phyloP scores from a whole-genome alignment of 805 yeast genomes.

The Metschnikowia cubensis region DNA sequence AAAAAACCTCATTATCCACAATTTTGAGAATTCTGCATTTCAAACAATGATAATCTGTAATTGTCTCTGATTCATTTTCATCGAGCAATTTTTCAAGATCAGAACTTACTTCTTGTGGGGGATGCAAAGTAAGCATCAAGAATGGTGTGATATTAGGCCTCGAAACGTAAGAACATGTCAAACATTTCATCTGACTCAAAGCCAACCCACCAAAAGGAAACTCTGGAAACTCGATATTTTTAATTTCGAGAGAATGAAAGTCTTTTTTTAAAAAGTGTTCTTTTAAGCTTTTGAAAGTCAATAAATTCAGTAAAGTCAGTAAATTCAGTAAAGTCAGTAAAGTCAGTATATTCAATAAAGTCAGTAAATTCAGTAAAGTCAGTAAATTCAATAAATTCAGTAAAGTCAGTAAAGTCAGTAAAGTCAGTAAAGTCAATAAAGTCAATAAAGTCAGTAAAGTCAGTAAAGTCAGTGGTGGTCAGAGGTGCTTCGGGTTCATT shows the following conservation, averaged over 20 bases:
- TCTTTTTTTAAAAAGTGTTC: conserved; percentile 5
- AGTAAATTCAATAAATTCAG: too few relatives aligned
- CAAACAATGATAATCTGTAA: conserved; percentile 77
- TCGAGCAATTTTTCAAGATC: conserved; percentile 52
- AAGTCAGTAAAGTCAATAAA: too few relatives aligned
- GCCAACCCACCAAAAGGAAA: conserved; percentile 73
- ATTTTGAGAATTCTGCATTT: conserved; percentile 52
- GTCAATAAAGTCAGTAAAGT: too few relatives aligned
- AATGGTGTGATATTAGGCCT: conserved; percentile 57
- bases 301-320: too few relatives aligned
- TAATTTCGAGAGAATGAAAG: conserved; percentile 6
- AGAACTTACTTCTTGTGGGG: conserved; percentile 55
- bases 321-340: too few relatives aligned
- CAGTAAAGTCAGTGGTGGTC: too few relatives aligned
- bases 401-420: too few relatives aligned
- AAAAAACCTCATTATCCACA: conserved; percentile 25
- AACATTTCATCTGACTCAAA: conserved; percentile 66
- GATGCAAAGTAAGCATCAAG: conserved; percentile 66
- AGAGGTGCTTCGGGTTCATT: too few relatives aligned
- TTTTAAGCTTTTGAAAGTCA: conserved; percentile 19
- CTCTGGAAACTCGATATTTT: conserved; percentile 42
- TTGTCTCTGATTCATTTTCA: conserved; percentile 59
- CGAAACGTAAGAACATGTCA: conserved; percentile 60
- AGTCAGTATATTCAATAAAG: too few relatives aligned
- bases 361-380: too few relatives aligned